Base-by-base conservation (phyloP, 495 filamentous ascomycete genomes). In the Podospora tetraspora region DNA sequence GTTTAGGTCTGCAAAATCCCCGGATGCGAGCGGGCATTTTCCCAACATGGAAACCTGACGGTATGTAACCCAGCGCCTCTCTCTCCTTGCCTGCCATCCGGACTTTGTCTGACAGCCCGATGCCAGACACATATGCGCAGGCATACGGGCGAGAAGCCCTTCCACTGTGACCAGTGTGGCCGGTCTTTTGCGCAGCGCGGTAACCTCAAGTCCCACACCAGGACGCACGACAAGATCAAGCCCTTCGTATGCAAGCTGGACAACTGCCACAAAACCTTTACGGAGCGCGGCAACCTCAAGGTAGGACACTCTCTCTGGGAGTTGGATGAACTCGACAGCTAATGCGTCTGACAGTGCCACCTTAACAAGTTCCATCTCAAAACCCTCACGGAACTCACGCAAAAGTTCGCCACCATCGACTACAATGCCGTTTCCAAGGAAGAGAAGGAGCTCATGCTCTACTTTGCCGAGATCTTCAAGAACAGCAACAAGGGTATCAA, bases 401-500 rank as follows among this genome's bases (percentile, higher is more conserved):
- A 81, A 30, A 91, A 88, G 74, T 96, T 97, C 75, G 87, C 89
- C 3, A 82, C 82, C 66, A 80, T 92, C 12, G 85, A 90, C 60
- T 84, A 83, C 6, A 85, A 89, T 34, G 79, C 84, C 7, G 87
- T 94, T 65, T 84, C 85, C 5, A 77, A 83, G 2, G 82, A 87
- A 52, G 94, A 98, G 71, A 88, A 86, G 68, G 91, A 92, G 67
- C 79, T 97, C 34, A 93, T 91, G 84, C 86, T 91, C 73, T 96
- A 97, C 76, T 96, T 98, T 71, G 87, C 89, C 3, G 84, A 84
- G 1, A 79, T 97, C 22, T 97, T 97, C 84, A 97, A 97, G 82
- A 94, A 97, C 77, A 93, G 90, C 78, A 98, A 98, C 83, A 97
- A 96, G 78, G 94, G 94, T 2, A 97, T 98, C 81, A 98, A 97